Conservation (phyloP, 345 rosid species). For the Tarenaya hassleriana region DNA sequence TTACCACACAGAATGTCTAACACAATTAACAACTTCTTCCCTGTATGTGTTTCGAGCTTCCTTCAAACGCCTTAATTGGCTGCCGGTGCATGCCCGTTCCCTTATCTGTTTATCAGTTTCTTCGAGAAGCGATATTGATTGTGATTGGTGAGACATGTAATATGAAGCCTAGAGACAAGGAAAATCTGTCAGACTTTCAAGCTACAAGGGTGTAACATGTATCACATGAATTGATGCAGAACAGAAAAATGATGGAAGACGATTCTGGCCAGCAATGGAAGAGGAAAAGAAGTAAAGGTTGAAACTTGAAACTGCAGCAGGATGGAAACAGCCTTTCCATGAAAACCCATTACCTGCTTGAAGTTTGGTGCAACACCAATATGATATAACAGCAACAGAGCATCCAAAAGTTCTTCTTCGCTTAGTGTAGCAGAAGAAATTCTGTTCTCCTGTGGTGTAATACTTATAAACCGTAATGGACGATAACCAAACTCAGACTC, state of each 20-base stretch:
- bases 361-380: constrained; percentile 92
- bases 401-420: constrained; percentile 90
- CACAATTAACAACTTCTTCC: constrained; percentile 76
- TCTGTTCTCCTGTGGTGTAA: constrained; percentile 46
- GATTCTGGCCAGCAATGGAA: not conserved
- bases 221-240: not conserved
- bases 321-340: not conserved
- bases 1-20: constrained; percentile 89
- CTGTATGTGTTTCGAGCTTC: constrained; percentile 84
- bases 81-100: constrained; percentile 57
- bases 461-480: constrained; percentile 47
- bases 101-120: constrained; percentile 91
- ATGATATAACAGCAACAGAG: constrained; percentile 69
- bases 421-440: constrained; percentile 57
- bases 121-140: constrained; percentile 73
- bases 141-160: constrained; percentile 84
- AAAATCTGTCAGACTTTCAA: constrained; percentile 25
- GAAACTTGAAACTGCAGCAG: no score
- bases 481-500: constrained; percentile 75
- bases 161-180: constrained; percentile 64
- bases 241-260: constrained; percentile 2
- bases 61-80: constrained; percentile 75
- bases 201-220: constrained; percentile 9
- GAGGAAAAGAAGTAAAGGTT: no score
- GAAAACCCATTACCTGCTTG: constrained; percentile 60